A percentile compares a stretch with the other conserved stretches of the same genome.
Conservation (phyloP, 768 basidiomycete species). For the Calocera cornea region DNA sequence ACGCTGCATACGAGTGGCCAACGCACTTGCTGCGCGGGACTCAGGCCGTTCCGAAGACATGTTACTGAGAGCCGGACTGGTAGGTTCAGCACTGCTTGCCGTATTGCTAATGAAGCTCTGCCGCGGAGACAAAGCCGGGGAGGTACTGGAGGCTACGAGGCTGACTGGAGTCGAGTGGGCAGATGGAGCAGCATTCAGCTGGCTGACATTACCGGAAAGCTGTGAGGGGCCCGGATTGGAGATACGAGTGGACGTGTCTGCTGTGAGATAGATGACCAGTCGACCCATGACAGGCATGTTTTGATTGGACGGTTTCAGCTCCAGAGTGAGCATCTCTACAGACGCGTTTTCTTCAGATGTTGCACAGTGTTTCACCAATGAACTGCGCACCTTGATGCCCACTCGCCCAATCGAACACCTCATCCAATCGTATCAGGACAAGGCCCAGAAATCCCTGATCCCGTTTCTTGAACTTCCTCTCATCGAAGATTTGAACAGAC, state of each 20-base stretch:
- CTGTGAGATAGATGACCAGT: constrained; percentile 48
- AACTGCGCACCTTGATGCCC: constrained; percentile 27
- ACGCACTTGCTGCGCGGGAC: not conserved
- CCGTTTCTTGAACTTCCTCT: constrained; percentile 71
- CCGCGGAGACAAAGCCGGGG: not conserved
- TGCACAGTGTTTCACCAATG: not conserved
- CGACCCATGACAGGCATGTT: constrained; percentile 72
- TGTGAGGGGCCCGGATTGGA: constrained; percentile 18
- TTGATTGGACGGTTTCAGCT: constrained; percentile 59
- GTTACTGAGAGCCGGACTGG: not conserved
- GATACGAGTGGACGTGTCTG: constrained; percentile 26
- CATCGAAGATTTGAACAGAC: constrained; percentile 80
- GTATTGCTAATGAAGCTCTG: not conserved
- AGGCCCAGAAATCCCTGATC: constrained; percentile 58
- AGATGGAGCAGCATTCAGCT: not conserved
- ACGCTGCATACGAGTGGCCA: not conserved
- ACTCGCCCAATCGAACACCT: constrained; percentile 29
- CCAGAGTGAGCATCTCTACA: constrained; percentile 55
- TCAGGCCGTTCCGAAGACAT: not conserved
- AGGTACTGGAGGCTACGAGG: not conserved
- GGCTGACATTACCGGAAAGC: not conserved
- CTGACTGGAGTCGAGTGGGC: not conserved
- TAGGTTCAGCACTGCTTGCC: not conserved
- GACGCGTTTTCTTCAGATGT: not conserved
- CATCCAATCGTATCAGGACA: constrained; percentile 32